Base-by-base conservation (phyloP, 441 rosid species). In the Croton setiger region DNA sequence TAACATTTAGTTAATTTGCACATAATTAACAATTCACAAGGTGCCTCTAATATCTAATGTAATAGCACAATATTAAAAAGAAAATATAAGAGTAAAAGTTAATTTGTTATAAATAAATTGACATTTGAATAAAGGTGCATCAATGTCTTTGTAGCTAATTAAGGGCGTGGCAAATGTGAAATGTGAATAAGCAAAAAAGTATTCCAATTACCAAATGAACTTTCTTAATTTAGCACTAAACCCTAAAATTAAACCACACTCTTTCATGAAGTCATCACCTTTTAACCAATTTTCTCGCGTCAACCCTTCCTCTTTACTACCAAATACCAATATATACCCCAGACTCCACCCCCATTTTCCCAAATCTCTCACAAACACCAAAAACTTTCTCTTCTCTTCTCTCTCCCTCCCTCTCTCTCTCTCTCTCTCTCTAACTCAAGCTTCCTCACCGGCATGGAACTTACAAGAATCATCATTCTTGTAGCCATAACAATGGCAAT, bases 231-330 rank as follows among this genome's bases (percentile, higher is more conserved):
- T 53, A 14, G 13, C 27, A 66, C 27, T 18, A 78, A 77, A 71
- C 74, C 55, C 63, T 44, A 73, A 44, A 75, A 74, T 75, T 77
- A 44, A 48, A 83, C 55, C 73, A 64, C 68, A 86, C 85, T 83
- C 82, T 48, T 67, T 52, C 82, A 64, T 66, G 71, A 47, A 72
- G 45, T 67, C 61, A 33, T 39, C 62, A 65, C 75, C 72, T 9
- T 72, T 87, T 80, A 68, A 67, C 84, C 86, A 63, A 68, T 60
- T 70, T 78, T 81, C 79, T 63, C 76, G 82, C 78, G 92, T 92
- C 97, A 92, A 86, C 88, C 71, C 79, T 35, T 12, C 60, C 44
- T 27, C 4, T 51, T 23, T 0, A 33, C 23, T 57, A 74, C 73
- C 74, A 36, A 33, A 18, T 57, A 74, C 73, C 74, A 36, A 75